These are phyloP conservation scores for Pogostemon cablin DNA, from an alignment of 257 asterid genomes.

Conservation along the genomic window DNA sequence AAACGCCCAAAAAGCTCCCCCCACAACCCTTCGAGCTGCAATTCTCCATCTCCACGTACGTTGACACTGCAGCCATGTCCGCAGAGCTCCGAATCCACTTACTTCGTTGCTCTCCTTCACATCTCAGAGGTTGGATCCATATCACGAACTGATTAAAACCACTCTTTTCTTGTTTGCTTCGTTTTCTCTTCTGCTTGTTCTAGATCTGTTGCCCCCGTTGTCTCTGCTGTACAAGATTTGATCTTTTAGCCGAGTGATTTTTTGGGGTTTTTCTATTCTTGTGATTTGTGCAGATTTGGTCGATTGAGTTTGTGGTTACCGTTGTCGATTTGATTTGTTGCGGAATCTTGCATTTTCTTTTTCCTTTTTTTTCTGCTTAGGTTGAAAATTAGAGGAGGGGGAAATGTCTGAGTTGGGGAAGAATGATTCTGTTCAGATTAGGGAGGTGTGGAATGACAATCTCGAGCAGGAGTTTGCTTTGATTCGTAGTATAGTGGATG, in stretches of 20 bases:
- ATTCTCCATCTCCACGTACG: constrained; percentile 36
- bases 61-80: constrained; percentile 38
- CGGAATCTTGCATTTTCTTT: background rate
- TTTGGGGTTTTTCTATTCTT: constrained; percentile 8
- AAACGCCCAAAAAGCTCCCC: constrained; percentile 16
- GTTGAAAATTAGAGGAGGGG: constrained; percentile 9
- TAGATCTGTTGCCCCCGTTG: constrained; percentile 31
- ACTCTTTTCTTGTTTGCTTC: constrained; percentile 7
- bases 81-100: constrained; percentile 29
- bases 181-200: constrained; percentile 20
- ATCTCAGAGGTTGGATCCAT: constrained; percentile 37
- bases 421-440: constrained; percentile 36
- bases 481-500: constrained; percentile 45
- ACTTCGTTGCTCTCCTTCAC: constrained; percentile 17
- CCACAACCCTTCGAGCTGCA: constrained; percentile 21
- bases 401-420: constrained; percentile 41
- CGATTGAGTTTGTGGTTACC: constrained; percentile 27
- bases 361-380: constrained; percentile 25
- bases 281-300: constrained; percentile 35
- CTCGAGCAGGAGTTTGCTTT: constrained; percentile 44
- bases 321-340: background rate
- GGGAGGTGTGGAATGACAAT: constrained; percentile 53
- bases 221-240: constrained; percentile 19
- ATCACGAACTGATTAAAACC: constrained; percentile 2
- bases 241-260: constrained; percentile 26